Conservation (phyloP, 331 rosid species). For the Malus hybrid region DNA sequence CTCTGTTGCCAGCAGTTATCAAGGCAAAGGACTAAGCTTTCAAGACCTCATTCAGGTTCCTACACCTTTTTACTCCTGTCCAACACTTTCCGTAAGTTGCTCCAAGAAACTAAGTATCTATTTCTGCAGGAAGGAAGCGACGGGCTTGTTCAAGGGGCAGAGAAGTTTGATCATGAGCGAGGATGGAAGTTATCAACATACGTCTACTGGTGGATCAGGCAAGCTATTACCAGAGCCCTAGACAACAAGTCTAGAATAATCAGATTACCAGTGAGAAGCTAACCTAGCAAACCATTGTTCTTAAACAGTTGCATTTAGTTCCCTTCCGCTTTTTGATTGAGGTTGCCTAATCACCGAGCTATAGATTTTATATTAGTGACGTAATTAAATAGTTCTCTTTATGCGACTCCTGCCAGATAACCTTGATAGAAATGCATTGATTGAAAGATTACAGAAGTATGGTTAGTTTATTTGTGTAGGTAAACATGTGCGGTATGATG, state of each 20-base stretch:
- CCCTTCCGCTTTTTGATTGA: neutral
- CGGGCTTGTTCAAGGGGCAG: constrained; percentile 73
- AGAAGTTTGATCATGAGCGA: constrained; percentile 60
- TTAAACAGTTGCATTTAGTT: neutral
- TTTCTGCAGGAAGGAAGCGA: constrained; percentile 70
- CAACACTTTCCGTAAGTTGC: neutral
- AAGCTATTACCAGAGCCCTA: constrained; percentile 67
- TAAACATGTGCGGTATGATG: constrained; percentile 40
- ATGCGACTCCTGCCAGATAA: constrained; percentile 11
- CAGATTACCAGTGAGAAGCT: constrained; percentile 71
- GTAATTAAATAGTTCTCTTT: neutral
- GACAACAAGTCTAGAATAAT: constrained; percentile 57
- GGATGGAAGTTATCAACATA: constrained; percentile 71
- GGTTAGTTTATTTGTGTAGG: constrained; percentile 73
- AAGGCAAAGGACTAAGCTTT: constrained; percentile 65
- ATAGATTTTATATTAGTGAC: neutral
- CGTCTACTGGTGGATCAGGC: constrained; percentile 85
- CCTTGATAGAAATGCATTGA: constrained; percentile 19
- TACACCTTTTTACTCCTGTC: neutral
- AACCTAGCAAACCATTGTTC: neutral
- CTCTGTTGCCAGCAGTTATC: constrained; percentile 59
- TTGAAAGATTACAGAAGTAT: constrained; percentile 39
- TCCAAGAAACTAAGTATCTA: constrained; percentile 1
- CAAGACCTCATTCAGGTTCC: constrained; percentile 84
- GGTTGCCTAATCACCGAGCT: neutral